A percentile compares a stretch with the other conserved stretches of the same genome.
phyloP scores from a whole-genome alignment of 371 early-diverging fungal genomes.

The Syncephalastrum monosporum region DNA sequence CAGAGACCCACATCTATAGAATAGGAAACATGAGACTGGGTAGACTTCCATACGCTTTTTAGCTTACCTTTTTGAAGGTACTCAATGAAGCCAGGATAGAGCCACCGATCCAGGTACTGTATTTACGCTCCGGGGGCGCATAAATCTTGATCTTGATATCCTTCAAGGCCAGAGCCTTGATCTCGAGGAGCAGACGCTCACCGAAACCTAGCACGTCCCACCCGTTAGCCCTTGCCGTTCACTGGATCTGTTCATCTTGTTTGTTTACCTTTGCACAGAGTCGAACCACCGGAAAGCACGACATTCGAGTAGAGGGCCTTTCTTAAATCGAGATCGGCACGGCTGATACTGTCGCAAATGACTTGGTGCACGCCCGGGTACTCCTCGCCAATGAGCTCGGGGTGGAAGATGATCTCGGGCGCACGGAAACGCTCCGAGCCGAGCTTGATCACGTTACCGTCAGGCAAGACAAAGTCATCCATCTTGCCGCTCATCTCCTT shows the following conservation, averaged over 20 bases:
- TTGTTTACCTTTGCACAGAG: slow-evolving; percentile 56
- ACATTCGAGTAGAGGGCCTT: slow-evolving; percentile 84
- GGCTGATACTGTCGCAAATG: slow-evolving; percentile 85
- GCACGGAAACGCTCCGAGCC: slow-evolving; percentile 81
- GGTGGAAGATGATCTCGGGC: slow-evolving; percentile 91
- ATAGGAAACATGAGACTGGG: neutral
- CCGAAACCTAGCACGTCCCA: slow-evolving; percentile 50
- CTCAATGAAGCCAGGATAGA: slow-evolving; percentile 87
- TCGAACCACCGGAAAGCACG: slow-evolving; percentile 93
- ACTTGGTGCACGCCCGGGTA: slow-evolving; percentile 89
- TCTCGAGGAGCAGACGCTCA: slow-evolving; percentile 88
- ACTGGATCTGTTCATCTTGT: too few species aligned
- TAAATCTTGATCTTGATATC: slow-evolving; percentile 95
- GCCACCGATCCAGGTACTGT: slow-evolving; percentile 98
- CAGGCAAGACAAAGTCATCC: slow-evolving; percentile 88
- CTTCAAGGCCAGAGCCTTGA: slow-evolving; percentile 78
- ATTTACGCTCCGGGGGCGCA: slow-evolving; percentile 97
- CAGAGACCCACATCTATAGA: slow-evolving; percentile 76
- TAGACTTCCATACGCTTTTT: neutral
- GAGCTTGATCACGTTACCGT: slow-evolving; percentile 87
- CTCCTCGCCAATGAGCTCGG: slow-evolving; percentile 88
- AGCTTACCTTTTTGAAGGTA: slow-evolving; percentile 62
- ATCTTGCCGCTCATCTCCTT: slow-evolving; percentile 72
- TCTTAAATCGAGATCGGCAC: slow-evolving; percentile 90
- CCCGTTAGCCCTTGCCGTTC: slow-evolving; percentile 20